Evolutionary conservation across 495 filamentous ascomycete genomes (phyloP), one percentile per base, ranked within the genome.

Genomic region (Aspergillus incahuasiensis): DNA sequence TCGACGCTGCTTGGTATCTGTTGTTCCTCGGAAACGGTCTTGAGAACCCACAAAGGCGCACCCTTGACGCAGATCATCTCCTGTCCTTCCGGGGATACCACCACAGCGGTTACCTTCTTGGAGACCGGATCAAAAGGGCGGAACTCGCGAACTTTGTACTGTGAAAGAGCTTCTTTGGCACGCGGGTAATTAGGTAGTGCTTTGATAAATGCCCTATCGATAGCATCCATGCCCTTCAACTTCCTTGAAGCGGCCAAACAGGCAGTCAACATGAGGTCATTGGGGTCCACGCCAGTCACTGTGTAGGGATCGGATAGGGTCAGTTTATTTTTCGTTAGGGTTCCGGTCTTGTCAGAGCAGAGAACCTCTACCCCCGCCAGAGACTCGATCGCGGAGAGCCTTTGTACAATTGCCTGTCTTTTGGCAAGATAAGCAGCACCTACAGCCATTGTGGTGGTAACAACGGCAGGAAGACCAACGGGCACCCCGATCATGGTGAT

Each of bases 361-460:
- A 96, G 86, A 68, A 96, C 92, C 70, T 95, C 87, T 53, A 92
- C 91, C 77, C 89, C 91, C 64, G 91, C 91, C 52, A 96, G 79
- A 15, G 91, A 96, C 74, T 96, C 91, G 55, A 96, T 96, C 47
- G 91, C 91, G 24, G 87, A 89, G 28, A 96, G 84, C 78, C 91
- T 95, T 74, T 95, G 91, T 56, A 96, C 91, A 66, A 96, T 95
- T 47, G 91, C 91, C 74, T 91, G 84, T 74, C 90, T 89, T 73
- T 89, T 90, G 60, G 91, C 91, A 56, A 96, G 81, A 68, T 94
- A 92, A 46, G 88, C 86, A 62, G 91, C 91, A 71, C 91, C 91
- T 63, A 96, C 91, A 74, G 91, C 91, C 89, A 96, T 91, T 67
- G 91, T 96, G 53, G 91, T 96, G 60, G 91, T 96, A 63, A 95